Evolutionary conservation across 2,329 filamentous ascomycete species (phyloP), one percentile per base, ranked within the genome.

Genomic region (Colletotrichum zoysiae): DNA sequence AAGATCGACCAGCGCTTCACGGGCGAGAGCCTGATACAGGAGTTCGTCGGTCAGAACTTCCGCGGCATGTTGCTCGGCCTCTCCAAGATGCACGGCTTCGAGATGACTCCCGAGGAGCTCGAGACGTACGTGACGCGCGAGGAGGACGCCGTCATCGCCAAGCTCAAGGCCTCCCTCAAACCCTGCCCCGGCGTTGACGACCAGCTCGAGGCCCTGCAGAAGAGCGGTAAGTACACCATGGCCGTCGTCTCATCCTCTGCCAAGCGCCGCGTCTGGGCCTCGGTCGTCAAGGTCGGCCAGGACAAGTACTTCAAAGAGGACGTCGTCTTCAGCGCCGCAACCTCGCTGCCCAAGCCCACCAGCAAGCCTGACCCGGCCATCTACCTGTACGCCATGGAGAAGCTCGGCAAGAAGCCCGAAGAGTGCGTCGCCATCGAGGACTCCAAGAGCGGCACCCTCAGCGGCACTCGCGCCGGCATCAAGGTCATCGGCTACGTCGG

Each of bases 1-100:
- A 84, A 86, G 77, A 86, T 94, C 72, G 76, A 81, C 40, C 86
- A 89, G 76, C 89, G 88, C 79, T 97, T 97, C 86, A 95, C 93
- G 5, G 92, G 92, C 78, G 89, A 91, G 59, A 87, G 90, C 72
- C 91, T 97, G 74, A 93, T 97, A 84, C 85, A 87, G 76, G 93
- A 97, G 84, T 97, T 97, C 78, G 94, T 97, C 77, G 95, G 95
- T 77, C 92, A 96, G 82, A 97, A 97, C 88, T 97, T 97, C 88
- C 93, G 94, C 76, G 93, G 94, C 83, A 97, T 97, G 93, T 91
- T 97, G 84, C 82, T 86, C 71, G 90, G 89, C 73, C 89, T 97
- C 73, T 91, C 95, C 82, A 84, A 90, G 81, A 92, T 93, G 82
- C 91, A 93, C 86, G 86, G 87, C 82, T 95, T 97, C 83, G 83